Percentiles rank a stretch among this genome's conserved stretches.
phyloP scores from a whole-genome alignment of 2,329 filamentous ascomycete species.

The Colletotrichum brevisporum region DNA sequence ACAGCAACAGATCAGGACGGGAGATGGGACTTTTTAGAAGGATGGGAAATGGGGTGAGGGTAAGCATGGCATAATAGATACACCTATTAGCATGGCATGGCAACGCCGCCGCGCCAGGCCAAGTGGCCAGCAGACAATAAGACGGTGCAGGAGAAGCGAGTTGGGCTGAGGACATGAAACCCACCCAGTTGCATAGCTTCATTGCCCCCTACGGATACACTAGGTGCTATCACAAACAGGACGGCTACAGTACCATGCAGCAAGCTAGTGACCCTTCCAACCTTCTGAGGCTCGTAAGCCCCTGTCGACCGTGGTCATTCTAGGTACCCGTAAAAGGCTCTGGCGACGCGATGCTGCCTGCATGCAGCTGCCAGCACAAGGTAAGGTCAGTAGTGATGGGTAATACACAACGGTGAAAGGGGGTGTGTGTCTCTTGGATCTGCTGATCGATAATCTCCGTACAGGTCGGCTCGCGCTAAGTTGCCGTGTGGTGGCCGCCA shows the following conservation, averaged over 20 bases:
- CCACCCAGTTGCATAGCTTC: constrained; percentile 37
- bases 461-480: constrained; percentile 29
- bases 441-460: constrained; percentile 34
- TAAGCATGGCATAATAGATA: no score
- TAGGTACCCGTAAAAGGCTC: constrained; percentile 16
- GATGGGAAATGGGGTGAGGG: constrained; percentile 1
- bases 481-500: constrained; percentile 12
- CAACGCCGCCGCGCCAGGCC: neutral
- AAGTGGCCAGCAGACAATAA: constrained; percentile 4
- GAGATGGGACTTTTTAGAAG: constrained; percentile 18
- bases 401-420: neutral
- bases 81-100: neutral
- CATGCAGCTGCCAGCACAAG: no score
- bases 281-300: constrained; percentile 19
- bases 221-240: neutral
- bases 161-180: constrained; percentile 38
- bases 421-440: constrained; percentile 28
- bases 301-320: constrained; percentile 24
- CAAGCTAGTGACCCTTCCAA: constrained; percentile 2
- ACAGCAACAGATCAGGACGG: neutral
- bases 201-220: constrained; percentile 1
- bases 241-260: constrained; percentile 32
- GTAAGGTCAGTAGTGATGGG: neutral
- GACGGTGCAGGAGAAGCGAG: constrained; percentile 20
- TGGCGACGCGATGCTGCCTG: constrained; percentile 13